Base-by-base conservation (phyloP, 1,284 basidiomycete species). In the Ceratobasidium theobromae region DNA sequence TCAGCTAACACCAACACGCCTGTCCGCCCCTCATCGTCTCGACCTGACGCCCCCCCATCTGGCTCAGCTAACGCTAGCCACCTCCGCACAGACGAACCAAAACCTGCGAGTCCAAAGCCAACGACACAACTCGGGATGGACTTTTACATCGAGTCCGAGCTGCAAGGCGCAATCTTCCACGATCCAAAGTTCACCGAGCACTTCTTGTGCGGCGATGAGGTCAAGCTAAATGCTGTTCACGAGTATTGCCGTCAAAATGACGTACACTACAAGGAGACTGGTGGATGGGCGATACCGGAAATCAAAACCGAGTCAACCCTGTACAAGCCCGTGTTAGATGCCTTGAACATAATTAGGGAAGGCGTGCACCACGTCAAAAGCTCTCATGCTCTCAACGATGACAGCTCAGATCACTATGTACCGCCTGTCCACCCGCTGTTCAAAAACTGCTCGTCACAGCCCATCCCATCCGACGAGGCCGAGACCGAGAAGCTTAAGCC, bases 91-190 rank as follows among this genome's bases (percentile, higher is more conserved):
- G 21, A 5, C 40, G 16, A 43, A 16, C 4, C 14, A 4, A 6
- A 6, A 48, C 16, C 45, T 30, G 57, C 43, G 18, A 18, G 16
- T 5, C 32, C 57, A 4, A 2, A 18, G 3, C n/a, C 23, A 25
- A 3, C 21, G 2, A 60, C 28, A 18, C 46, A 60, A 23, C 3
- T 21, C 21, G 32, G 38, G 32, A 49, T 60, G 32, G 57, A 60
- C 9, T 12, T 33, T 8, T 21, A 35, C 5, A 46, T 51, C 30
- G 57, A 60, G 4, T n/a, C 32, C 3, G 57, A 60, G 46, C 12
- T 60, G 43, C 45, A 49, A 9, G 23, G 18, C 14, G 57, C 57
- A 25, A 49, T 60, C 5, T 60, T 60, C 23, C 28, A 21, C 16
- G 57, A 60, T 23, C 32, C 28, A 23, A 23, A 35, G 9, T 60